phyloP scores from a whole-genome alignment of 2,329 filamentous ascomycete species.

The Hortaea werneckii region DNA sequence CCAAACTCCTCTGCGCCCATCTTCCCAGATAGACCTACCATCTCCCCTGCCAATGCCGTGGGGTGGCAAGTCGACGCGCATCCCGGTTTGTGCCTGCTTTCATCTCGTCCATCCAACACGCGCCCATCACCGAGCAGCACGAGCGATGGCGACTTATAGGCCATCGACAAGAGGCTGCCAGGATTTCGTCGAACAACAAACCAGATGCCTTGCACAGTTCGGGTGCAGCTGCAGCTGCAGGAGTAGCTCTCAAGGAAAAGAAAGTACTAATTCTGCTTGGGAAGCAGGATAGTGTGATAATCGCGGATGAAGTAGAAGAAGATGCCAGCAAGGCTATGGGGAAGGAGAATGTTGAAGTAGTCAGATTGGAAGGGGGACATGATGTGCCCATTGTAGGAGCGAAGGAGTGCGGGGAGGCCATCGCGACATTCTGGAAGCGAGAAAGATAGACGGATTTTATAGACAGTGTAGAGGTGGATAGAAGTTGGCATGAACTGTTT shows the following conservation, averaged over 20 bases:
- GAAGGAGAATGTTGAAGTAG: conserved; percentile 46
- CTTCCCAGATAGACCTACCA: conserved; percentile 40
- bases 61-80: conserved; percentile 60
- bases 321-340: conserved; percentile 52
- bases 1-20: conserved; percentile 28
- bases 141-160: conserved; percentile 52
- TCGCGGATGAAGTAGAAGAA: conserved; percentile 52
- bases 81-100: conserved; percentile 60
- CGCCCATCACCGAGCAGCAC: conserved; percentile 57
- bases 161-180: conserved; percentile 36
- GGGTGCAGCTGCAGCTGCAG: conserved; percentile 3
- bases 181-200: conserved; percentile 3
- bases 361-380: conserved; percentile 54
- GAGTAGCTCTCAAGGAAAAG: conserved; percentile 27
- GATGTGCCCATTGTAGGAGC: conserved; percentile 57
- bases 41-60: conserved; percentile 54
- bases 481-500: too few species aligned
- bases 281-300: conserved; percentile 54
- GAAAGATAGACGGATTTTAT: too few species aligned
- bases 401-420: conserved; percentile 46
- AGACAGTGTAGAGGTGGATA: too few species aligned
- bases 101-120: conserved; percentile 58
- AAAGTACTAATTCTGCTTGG: conserved; percentile 59
- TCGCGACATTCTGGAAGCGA: conserved; percentile 35
- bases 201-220: not conserved